These are phyloP conservation scores for Pseudogymnoascus sp. DNA, from an alignment of 2,329 filamentous ascomycete species.

Conservation along the genomic window DNA sequence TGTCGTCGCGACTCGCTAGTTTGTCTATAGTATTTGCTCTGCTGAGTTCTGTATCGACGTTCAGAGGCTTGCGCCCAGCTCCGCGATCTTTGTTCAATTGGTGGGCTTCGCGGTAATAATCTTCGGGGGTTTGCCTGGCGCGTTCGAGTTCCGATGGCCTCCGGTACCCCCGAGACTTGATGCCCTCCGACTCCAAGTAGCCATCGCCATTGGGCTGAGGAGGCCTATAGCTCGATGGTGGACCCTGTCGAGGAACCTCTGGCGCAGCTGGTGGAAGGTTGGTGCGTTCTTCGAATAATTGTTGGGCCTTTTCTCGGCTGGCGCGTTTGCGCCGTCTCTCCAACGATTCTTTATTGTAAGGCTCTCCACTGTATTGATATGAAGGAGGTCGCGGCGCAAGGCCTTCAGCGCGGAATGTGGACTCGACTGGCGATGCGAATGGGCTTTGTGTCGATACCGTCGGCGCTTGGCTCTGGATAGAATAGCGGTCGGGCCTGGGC, in stretches of 20 bases:
- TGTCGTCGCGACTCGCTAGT: slow-evolving; percentile 14
- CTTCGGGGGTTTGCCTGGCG: slow-evolving; percentile 13
- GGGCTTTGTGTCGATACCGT: slow-evolving; percentile 53
- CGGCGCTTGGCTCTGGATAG: slow-evolving; percentile 48
- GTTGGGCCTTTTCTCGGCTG: slow-evolving; percentile 35
- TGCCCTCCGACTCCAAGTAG: neutral
- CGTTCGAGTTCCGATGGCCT: slow-evolving; percentile 22
- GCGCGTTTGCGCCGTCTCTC: slow-evolving; percentile 37
- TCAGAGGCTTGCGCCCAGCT: neutral
- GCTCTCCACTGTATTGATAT: slow-evolving; percentile 37
- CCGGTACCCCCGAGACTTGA: slow-evolving; percentile 23
- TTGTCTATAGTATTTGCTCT: neutral
- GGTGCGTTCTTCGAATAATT: slow-evolving; percentile 25
- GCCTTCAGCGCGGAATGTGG: slow-evolving; percentile 42
- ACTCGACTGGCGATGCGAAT: slow-evolving; percentile 44
- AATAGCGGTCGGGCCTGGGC: slow-evolving; percentile 30
- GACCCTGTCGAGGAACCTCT: slow-evolving; percentile 48
- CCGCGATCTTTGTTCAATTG: neutral
- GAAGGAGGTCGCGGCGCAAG: slow-evolving; percentile 53
- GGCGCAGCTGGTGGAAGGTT: slow-evolving; percentile 43
- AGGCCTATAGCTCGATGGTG: slow-evolving; percentile 48
- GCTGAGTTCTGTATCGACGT: neutral
- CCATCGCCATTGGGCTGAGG: slow-evolving; percentile 34
- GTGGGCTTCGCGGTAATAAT: neutral
- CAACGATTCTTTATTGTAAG: slow-evolving; percentile 34